Percentiles rank a stretch among this genome's conserved stretches.
Conservation (phyloP, 225 moss, liverwort and hornwort genomes). For the Bryoerythrophyllum caledonicum region DNA sequence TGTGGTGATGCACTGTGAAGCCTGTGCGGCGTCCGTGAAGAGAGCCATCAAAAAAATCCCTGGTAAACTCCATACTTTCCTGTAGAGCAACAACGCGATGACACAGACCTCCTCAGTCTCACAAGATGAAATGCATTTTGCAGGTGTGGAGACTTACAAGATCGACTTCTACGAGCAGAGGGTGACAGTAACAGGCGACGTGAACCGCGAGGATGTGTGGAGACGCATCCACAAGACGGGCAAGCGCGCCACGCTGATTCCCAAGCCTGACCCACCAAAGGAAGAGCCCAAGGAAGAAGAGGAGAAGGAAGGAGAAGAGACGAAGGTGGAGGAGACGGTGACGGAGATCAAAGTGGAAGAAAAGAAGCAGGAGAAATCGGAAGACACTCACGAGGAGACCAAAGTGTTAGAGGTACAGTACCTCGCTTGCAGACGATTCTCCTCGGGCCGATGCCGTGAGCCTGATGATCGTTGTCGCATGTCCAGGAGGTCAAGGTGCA, state of each 20-base stretch:
- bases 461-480: conserved; percentile 14
- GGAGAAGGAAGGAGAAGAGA: conserved; percentile 27
- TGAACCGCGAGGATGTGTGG: conserved; percentile 46
- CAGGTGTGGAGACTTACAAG: conserved; percentile 47
- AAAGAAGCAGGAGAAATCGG: conserved; percentile 22
- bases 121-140: conserved; percentile 9
- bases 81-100: background rate
- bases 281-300: conserved; percentile 27
- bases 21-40: conserved; percentile 43
- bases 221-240: conserved; percentile 54
- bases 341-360: background rate
- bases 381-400: conserved; percentile 18
- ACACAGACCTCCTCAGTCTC: background rate
- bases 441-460: background rate
- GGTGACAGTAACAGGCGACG: conserved; percentile 50
- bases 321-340: background rate
- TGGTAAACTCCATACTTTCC: conserved; percentile 22
- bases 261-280: conserved; percentile 33
- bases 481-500: conserved; percentile 32
- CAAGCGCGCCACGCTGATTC: conserved; percentile 40
- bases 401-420: conserved; percentile 24
- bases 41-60: conserved; percentile 46
- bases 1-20: conserved; percentile 66
- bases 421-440: background rate
- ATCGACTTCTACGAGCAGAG: conserved; percentile 43